phyloP scores from a whole-genome alignment of 345 rosid species.

The Iberis pinnata region DNA sequence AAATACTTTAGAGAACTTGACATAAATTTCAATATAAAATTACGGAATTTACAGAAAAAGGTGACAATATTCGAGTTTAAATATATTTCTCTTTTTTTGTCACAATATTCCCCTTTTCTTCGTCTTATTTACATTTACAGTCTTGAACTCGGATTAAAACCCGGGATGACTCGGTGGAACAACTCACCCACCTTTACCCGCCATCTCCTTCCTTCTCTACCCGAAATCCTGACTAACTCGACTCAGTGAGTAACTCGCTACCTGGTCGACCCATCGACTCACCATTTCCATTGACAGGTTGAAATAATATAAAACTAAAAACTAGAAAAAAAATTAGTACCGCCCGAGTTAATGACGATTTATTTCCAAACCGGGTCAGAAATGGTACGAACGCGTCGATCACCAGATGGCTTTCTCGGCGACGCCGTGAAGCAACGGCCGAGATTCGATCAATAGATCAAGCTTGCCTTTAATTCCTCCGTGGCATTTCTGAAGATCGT shows the following conservation, averaged over 20 bases:
- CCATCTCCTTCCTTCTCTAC: slow-evolving; percentile 60
- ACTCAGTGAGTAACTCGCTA: slow-evolving; percentile 20
- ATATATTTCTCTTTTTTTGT: background rate
- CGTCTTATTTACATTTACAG: slow-evolving; percentile 20
- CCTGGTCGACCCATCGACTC: background rate
- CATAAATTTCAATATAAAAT: too few relatives aligned
- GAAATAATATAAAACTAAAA: too few relatives aligned
- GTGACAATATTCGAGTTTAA: too few relatives aligned
- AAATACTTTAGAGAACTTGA: too few relatives aligned
- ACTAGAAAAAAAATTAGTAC: slow-evolving; percentile 9
- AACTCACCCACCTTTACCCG: slow-evolving; percentile 40
- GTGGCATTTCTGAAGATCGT: slow-evolving; percentile 51
- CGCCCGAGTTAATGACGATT: slow-evolving; percentile 17
- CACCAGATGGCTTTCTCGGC: slow-evolving; percentile 47
- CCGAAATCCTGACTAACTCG: background rate
- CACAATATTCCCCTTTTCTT: background rate
- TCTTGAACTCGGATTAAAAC: slow-evolving; percentile 36
- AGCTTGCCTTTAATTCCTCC: slow-evolving; percentile 36
- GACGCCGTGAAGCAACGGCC: slow-evolving; percentile 64
- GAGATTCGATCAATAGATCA: slow-evolving; percentile 64
- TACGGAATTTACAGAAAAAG: too few relatives aligned
- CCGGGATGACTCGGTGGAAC: slow-evolving; percentile 68
- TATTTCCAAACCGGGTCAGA: slow-evolving; percentile 28
- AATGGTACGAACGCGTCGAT: background rate
- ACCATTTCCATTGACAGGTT: slow-evolving; percentile 1